These are phyloP conservation scores for Hsuehochloa calcarea DNA, from an alignment of 176 grass and related monocot genomes.

Conservation along the genomic window DNA sequence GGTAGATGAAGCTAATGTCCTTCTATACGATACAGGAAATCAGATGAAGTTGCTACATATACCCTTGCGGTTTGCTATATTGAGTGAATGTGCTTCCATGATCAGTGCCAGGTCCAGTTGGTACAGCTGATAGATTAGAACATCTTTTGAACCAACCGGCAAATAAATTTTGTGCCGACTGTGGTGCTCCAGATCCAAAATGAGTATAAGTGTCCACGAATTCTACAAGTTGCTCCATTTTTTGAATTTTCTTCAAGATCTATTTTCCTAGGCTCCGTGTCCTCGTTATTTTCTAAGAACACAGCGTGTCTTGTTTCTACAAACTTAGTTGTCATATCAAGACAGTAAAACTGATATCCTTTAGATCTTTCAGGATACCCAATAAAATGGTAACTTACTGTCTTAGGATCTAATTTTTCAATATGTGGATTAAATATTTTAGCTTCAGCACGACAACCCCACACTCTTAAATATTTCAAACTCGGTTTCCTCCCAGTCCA, in stretches of 20 bases:
- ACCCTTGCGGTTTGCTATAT: background rate
- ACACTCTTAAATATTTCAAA: no score
- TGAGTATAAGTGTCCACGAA: conserved; percentile 77
- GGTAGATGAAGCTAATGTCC: background rate
- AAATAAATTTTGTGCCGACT: conserved; percentile 79
- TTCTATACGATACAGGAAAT: background rate
- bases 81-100: conserved; percentile 15
- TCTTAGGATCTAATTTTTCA: no score
- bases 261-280: no score
- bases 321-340: no score
- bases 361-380: no score
- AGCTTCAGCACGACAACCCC: no score
- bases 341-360: no score
- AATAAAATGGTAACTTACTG: no score
- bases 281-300: no score
- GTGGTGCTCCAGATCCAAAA: conserved; percentile 85
- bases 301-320: no score
- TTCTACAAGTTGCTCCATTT: background rate
- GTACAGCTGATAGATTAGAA: conserved; percentile 57
- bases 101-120: conserved; percentile 20
- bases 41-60: conserved; percentile 12
- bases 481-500: no score
- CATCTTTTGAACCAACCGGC: conserved; percentile 59
- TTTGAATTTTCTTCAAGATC: conserved; percentile 10
- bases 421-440: no score